Evolutionary conservation across 2,329 filamentous ascomycete genomes (phyloP).

Genomic region (Arthrinium phaeospermum): DNA sequence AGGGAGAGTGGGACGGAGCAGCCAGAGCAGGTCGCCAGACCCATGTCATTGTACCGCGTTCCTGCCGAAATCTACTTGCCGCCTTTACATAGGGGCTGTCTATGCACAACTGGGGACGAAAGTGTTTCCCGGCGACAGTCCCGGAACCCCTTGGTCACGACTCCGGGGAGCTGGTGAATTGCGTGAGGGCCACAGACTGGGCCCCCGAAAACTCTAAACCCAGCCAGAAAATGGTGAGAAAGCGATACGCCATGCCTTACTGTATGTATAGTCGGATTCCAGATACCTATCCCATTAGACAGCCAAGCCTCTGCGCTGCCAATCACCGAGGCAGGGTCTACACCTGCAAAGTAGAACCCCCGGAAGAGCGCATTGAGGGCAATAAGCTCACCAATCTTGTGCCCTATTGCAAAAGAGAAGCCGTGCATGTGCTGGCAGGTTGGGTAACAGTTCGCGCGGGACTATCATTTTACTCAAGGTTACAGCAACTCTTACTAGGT

Average conservation of each 20-base stretch:
- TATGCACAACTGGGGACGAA: slow-evolving; percentile 1
- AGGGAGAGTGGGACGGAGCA: slow-evolving; percentile 13
- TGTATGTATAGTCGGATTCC: background rate
- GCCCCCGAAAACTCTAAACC: slow-evolving; percentile 12
- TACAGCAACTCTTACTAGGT: slow-evolving; percentile 5
- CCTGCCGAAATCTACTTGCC: slow-evolving; percentile 15
- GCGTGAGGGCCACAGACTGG: slow-evolving; percentile 8
- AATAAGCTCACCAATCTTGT: background rate
- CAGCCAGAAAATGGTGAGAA: slow-evolving; percentile 1
- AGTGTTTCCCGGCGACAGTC: slow-evolving; percentile 17
- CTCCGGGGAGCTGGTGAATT: slow-evolving; percentile 12
- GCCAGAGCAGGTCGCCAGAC: background rate
- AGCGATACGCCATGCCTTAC: slow-evolving; percentile 13
- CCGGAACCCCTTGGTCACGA: slow-evolving; percentile 8
- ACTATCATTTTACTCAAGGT: slow-evolving; percentile 14
- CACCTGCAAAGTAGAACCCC: background rate
- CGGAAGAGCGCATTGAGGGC: background rate
- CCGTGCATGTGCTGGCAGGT: slow-evolving; percentile 1
- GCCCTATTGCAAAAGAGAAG: background rate
- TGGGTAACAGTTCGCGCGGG: slow-evolving; percentile 5
- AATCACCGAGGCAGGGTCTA: background rate
- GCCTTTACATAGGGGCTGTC: slow-evolving; percentile 15
- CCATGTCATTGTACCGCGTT: slow-evolving; percentile 14
- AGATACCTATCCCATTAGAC: background rate
- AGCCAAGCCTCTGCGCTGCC: background rate